Base-by-base conservation (phyloP, 106 monocot genomes). In the Ottelia alismoides region DNA sequence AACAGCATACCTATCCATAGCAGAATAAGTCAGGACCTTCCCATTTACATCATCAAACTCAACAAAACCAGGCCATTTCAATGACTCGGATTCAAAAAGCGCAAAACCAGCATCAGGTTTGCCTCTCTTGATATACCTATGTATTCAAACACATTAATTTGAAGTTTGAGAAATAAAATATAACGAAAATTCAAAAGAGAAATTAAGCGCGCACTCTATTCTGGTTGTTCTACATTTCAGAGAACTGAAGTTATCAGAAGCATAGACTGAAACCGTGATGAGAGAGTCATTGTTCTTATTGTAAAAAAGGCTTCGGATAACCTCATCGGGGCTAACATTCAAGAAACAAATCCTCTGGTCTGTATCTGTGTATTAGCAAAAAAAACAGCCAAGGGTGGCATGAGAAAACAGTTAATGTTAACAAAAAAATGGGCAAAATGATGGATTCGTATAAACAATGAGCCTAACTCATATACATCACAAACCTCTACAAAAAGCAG, bases 1-100 rank as follows among this genome's bases (percentile, higher is more conserved):
- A 35, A 9, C 2, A 27, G 45, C 40, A 2, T 74, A 90, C 90
- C 77, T 84, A 55, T 90, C 77, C 28, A 77, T 65, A 40, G 84
- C 77, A 53, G 90, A 90, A 61, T 74, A 90, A 47, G 89, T 90
- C 22, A 90, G 69, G 64, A 90, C 80, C 62, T 90, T 89, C 43
- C 83, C 88, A 74, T 89, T 89, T 44, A 89, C 88, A 77, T 89
- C 88, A 63, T 89, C 88, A 75, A 90, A 90, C 49, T 90, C 89
- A 26, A 90, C 89, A 77, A 90, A 90, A 54, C 89, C 89, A 64
- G 88, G 89, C 76, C 83, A 89, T 31, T 89, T 79, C 53, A 89
- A 65, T 25, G 79, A 79, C 49, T 88, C 88, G 12, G 83, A 72
- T 50, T 90, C 84, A 77, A 90, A 90, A 70, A 90, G 80, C 20